A percentile compares a stretch with the other conserved stretches of the same genome.
These are phyloP conservation scores for Saccharomycopsis sp. DNA, from an alignment of 805 yeast genomes.

Conservation along the genomic window DNA sequence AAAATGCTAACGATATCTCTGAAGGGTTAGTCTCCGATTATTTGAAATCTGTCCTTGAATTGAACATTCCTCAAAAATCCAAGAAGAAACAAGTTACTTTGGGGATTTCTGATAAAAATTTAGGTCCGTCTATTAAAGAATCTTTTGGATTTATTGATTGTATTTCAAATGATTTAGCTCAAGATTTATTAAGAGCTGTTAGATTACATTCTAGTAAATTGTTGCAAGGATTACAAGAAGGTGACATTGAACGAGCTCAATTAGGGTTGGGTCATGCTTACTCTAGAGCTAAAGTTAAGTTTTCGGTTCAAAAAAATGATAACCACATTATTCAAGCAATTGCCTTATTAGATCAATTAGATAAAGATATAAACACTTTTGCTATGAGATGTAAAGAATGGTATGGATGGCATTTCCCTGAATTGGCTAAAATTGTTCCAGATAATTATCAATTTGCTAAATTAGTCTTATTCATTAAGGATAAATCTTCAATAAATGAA, in stretches of 20 bases:
- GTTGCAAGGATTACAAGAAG: constrained; percentile 84
- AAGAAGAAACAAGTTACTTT: constrained; percentile 59
- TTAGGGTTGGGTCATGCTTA: constrained; percentile 98
- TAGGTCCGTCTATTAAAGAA: constrained; percentile 97
- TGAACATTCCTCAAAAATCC: constrained; percentile 78
- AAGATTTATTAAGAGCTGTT: constrained; percentile 91
- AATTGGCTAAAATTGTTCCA: constrained; percentile 82
- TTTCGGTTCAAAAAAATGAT: constrained; percentile 96
- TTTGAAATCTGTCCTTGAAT: constrained; percentile 80
- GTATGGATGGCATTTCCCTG: constrained; percentile 99
- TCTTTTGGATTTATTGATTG: constrained; percentile 83
- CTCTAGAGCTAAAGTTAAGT: constrained; percentile 98
- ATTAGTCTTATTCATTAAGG: constrained; percentile 74
- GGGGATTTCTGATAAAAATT: constrained; percentile 89
- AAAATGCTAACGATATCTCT: constrained; percentile 94
- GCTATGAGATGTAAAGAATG: constrained; percentile 97
- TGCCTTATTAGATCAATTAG: constrained; percentile 94
- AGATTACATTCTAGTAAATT: constrained; percentile 86
- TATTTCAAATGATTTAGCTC: constrained; percentile 84
- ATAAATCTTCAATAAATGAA: constrained; percentile 75
- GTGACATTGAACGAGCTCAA: constrained; percentile 97
- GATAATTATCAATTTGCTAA: constrained; percentile 85
- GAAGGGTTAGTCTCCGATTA: constrained; percentile 95
- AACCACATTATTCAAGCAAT: constrained; percentile 99
- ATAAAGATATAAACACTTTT: constrained; percentile 95